phyloP scores from a whole-genome alignment of 305 asterid genomes.

The Fraxinus albicans region DNA sequence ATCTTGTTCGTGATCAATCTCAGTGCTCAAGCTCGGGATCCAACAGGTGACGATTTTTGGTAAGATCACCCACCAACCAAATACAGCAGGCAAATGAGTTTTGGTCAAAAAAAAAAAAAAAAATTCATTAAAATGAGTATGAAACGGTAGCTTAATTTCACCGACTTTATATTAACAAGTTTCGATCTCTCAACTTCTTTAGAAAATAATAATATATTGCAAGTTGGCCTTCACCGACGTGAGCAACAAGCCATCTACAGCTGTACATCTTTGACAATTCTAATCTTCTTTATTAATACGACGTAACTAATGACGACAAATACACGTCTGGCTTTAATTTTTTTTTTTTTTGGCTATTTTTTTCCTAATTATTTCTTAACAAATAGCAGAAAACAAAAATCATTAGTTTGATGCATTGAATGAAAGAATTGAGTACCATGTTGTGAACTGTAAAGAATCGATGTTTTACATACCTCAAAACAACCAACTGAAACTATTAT shows the following conservation, averaged over 20 bases:
- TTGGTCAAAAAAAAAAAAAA: too few species aligned
- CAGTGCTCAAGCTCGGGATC: too few species aligned
- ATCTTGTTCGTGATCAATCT: too few species aligned
- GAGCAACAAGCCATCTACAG: constrained; percentile 11
- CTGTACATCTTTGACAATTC: constrained; percentile 38
- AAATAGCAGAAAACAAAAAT: too few species aligned
- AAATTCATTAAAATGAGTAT: too few species aligned
- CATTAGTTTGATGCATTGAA: background rate
- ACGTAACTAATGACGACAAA: background rate
- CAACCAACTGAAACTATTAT: background rate
- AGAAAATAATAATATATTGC: background rate
- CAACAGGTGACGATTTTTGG: too few species aligned
- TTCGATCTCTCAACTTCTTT: too few species aligned
- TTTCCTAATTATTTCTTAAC: background rate
- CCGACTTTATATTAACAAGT: too few species aligned
- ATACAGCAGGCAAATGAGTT: too few species aligned
- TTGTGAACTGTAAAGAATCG: constrained; percentile 4
- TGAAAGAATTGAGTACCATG: constrained; percentile 8
- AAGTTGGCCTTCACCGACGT: constrained; percentile 39
- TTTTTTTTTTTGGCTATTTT: too few species aligned
- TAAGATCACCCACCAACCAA: too few species aligned
- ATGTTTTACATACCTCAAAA: background rate
- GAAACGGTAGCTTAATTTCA: too few species aligned
- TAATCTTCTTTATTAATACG: background rate
- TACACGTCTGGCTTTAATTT: background rate